These are phyloP conservation scores for Cylindrodendrum hubeiense DNA, from an alignment of 2,329 filamentous ascomycete species.

Conservation along the genomic window DNA sequence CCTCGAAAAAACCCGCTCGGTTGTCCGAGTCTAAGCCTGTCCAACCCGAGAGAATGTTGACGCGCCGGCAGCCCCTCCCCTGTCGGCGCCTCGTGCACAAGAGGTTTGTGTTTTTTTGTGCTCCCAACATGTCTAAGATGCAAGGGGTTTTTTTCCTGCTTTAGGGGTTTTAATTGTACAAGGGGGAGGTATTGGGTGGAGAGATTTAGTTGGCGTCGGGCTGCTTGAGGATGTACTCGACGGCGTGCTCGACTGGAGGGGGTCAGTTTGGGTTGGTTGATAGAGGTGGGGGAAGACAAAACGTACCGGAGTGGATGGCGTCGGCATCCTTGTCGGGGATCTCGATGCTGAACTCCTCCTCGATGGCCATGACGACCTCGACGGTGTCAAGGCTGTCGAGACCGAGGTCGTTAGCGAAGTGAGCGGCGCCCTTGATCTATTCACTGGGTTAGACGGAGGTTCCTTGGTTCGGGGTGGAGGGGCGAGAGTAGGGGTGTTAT, in stretches of 20 bases:
- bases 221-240: constrained; percentile 93
- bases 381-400: constrained; percentile 98
- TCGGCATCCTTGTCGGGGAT: constrained; percentile 98
- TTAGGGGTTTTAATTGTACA: constrained; percentile 44
- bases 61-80: constrained; percentile 22
- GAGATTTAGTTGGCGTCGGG: constrained; percentile 81
- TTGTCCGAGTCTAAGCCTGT: background rate
- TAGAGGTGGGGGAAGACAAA: no score
- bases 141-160: constrained; percentile 13
- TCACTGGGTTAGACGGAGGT: constrained; percentile 26
- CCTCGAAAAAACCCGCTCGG: background rate
- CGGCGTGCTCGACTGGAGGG: constrained; percentile 85
- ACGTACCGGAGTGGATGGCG: constrained; percentile 91
- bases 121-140: constrained; percentile 35
- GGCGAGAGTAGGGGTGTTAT: constrained; percentile 23
- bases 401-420: constrained; percentile 98
- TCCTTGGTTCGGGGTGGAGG: constrained; percentile 21
- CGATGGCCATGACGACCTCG: constrained; percentile 99
- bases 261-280: constrained; percentile 16
- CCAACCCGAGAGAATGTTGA: constrained; percentile 4
- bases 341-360: constrained; percentile 94
- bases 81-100: constrained; percentile 19
- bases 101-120: constrained; percentile 18
- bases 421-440: constrained; percentile 84
- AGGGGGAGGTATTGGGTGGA: constrained; percentile 29